Evolutionary conservation across 805 yeast genomes (phyloP).

Genomic region (Kazachstania africana): DNA sequence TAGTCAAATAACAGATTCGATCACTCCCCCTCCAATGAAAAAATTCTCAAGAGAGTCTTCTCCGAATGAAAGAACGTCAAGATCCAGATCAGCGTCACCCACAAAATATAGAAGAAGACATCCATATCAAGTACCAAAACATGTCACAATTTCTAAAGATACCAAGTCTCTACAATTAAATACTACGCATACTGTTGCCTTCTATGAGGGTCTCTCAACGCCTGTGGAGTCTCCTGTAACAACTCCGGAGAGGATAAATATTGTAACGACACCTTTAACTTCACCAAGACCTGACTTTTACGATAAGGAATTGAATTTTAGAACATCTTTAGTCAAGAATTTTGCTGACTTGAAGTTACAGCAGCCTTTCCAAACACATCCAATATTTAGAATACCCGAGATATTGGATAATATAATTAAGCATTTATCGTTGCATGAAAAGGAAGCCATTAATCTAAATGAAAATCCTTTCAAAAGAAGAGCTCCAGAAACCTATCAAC

Average conservation of each 20-base stretch:
- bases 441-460: conserved; percentile 35
- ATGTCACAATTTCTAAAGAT: not conserved
- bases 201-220: conserved; percentile 2
- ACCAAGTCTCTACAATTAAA: not conserved
- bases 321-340: conserved; percentile 1
- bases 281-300: not conserved
- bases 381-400: conserved; percentile 67
- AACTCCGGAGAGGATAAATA: not conserved
- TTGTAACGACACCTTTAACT: not conserved
- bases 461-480: conserved; percentile 43
- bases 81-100: conserved; percentile 2
- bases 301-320: not conserved
- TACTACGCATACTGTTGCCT: conserved; percentile 1
- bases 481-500: conserved; percentile 50
- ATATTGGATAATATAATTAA: conserved; percentile 49
- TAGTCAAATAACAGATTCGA: not conserved
- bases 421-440: conserved; percentile 15
- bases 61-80: not conserved
- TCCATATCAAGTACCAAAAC: conserved; percentile 1
- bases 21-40: not conserved
- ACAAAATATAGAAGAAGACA: conserved; percentile 2
- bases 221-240: conserved; percentile 6
- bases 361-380: conserved; percentile 11
- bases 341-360: conserved; percentile 5
- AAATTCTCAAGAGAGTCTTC: not conserved